Evolutionary conservation across 148 eudicot species (phyloP).

Genomic region (Silene conica): DNA sequence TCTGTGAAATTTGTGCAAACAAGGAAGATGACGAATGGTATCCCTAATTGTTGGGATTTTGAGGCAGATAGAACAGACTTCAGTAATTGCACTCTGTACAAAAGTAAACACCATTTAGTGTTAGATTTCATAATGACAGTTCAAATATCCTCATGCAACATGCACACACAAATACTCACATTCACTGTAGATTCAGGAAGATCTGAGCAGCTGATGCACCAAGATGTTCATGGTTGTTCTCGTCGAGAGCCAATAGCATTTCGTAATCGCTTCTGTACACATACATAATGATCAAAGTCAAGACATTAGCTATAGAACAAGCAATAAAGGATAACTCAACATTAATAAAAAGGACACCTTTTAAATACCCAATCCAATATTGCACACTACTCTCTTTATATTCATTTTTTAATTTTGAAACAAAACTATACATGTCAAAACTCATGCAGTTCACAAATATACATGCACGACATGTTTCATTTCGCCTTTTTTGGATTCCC

Average conservation of each 20-base stretch:
- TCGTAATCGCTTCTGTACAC: constrained; percentile 76
- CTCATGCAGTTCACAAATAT: too few species aligned
- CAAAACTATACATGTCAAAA: too few species aligned
- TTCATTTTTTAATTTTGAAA: too few species aligned
- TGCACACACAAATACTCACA: constrained; percentile 34
- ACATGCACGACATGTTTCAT: too few species aligned
- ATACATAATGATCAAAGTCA: neutral
- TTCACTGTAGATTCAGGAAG: constrained; percentile 77
- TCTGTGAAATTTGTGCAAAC: constrained; percentile 96
- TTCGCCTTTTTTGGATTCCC: too few species aligned
- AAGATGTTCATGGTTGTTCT: constrained; percentile 71
- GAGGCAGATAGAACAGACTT: constrained; percentile 81
- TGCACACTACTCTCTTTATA: too few species aligned
- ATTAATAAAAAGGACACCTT: too few species aligned
- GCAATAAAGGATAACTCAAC: too few species aligned
- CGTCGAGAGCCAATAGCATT: constrained; percentile 88
- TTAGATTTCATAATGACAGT: neutral
- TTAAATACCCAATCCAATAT: too few species aligned
- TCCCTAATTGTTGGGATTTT: constrained; percentile 86
- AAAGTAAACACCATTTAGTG: constrained; percentile 4
- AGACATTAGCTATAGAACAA: neutral
- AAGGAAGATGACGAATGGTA: constrained; percentile 84
- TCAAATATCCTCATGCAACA: neutral
- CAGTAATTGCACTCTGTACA: constrained; percentile 53
- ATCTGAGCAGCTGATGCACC: constrained; percentile 67